Conservation (phyloP, 2,329 filamentous ascomycete genomes). For the Diaporthe aspalathi region DNA sequence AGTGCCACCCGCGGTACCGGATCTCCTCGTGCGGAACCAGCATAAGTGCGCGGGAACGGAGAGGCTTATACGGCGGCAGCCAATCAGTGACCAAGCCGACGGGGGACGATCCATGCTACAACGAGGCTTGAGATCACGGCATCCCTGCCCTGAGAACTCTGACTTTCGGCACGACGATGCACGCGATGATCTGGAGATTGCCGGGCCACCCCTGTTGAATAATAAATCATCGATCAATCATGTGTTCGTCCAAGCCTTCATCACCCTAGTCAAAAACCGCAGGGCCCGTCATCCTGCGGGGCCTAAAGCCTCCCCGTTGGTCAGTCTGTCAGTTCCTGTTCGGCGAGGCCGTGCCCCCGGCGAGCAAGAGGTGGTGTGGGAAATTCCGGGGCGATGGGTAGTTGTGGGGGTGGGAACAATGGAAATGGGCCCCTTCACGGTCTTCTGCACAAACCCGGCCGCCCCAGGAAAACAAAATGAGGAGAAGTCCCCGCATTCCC, state of each 20-base stretch:
- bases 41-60: conserved; percentile 9
- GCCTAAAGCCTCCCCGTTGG: neutral
- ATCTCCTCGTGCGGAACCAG: neutral
- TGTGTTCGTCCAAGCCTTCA: conserved; percentile 19
- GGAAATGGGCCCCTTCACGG: neutral
- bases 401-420: conserved; percentile 5
- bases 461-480: conserved; percentile 29
- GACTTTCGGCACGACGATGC: neutral
- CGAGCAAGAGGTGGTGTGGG: neutral
- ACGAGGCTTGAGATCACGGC: neutral
- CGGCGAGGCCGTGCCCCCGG: conserved; percentile 5
- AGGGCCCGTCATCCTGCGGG: conserved; percentile 4
- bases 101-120: neutral
- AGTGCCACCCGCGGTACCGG: neutral
- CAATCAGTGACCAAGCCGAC: neutral
- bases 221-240: conserved; percentile 25
- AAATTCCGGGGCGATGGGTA: conserved; percentile 16
- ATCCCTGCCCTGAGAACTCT: conserved; percentile 10
- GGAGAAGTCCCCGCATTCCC: conserved; percentile 16
- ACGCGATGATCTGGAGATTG: conserved; percentile 22
- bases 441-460: neutral
- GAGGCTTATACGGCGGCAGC: neutral
- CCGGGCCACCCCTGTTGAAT: conserved; percentile 2
- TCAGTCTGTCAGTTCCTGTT: neutral
- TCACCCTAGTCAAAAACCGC: conserved; percentile 12